Evolutionary conservation across 345 rosid species (phyloP), one percentile per base, ranked within the genome.

Genomic region (Draba incana): DNA sequence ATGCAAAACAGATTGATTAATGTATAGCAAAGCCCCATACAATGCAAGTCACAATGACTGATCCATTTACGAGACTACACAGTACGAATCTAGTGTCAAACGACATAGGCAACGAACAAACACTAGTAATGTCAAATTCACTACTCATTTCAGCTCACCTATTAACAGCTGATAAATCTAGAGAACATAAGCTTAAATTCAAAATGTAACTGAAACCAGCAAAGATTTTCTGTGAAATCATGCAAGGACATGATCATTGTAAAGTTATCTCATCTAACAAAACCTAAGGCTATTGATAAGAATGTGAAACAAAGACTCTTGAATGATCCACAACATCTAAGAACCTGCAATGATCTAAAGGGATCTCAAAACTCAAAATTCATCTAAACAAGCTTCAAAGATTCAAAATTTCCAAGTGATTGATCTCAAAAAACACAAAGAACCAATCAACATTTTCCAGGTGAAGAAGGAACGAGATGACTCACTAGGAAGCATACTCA

Each of bases 401-500:
- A 10, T n/a, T 4, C 11, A 67, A 52, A 74, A 53, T 5, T 58
- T 15, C 14, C 1, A 45, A 61, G 6, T 53, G 23, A 3, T 46
- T 46, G 16, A 53, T 53, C 30, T 1, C 23, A 27, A 25, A 35
- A 52, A 60, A n/a, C 62, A 74, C 62, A 66, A 52, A 52, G 24
- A 60, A 60, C 8, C 57, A 67, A 69, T 56, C 70, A 56, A 41
- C 79, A 69, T 69, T 75, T 20, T 42, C 25, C 66, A 48, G 51
- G 9, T 9, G 60, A 33, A 39, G 4, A 28, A 28, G 31, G 31
- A 28, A 28, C 23, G 52, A 75, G 70, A 33, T 25, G 62, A 83
- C 97, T 85, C 82, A 92, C 98, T 92, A 27, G 92, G 97, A 81
- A 90, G 96, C 77, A 84, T 82, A 70, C 74, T 86, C 76, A 88